Base-by-base conservation (phyloP, 1,284 basidiomycete genomes). In the Macrocystidia cucumis region DNA sequence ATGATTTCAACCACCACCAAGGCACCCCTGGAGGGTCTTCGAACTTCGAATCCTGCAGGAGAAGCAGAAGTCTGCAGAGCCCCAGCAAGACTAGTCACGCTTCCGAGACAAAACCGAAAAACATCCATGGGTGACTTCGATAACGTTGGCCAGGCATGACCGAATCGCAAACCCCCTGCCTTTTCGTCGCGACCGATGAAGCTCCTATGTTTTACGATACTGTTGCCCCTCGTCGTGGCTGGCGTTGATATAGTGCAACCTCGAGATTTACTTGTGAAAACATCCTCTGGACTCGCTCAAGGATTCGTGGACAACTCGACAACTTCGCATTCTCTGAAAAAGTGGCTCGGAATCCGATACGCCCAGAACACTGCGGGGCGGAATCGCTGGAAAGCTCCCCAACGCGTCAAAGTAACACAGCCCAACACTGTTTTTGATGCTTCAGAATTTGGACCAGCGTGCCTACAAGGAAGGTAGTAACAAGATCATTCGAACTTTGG, bases 331-430 rank as follows among this genome's bases (percentile, higher is more conserved):
- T 40, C 49, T 2, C 43, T 67, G 16, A 47, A 56, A 16, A 67
- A 67, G 41, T 65, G 63, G 62, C 50, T 60, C 8, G 64, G 63
- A 5, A 52, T 66, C 5, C 56, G 47, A 8, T 65, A 50, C 39
- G 63, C 62, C 1, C 57, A 56, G 19, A 58, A 62, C 34, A 67
- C 64, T 1, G 54, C 59, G 11, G 62, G 58, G 5, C 29, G 39
- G 17, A 65, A 65, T 43, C 50, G 63, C 19, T 67, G 63, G 65
- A 50, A 46, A 38, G 60, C 65, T 8, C 63, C 63, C 12, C 46
- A 61, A 39, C 51, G 51, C 3, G 39, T 56, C 16, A 38, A 17
- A n/a, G 19, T 40, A 20, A 39, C 46, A 20, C 13, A 38, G 2
- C 14, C 37, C 11, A 43, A 36, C 11, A 34, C 34, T 1, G 37